Percentiles rank a stretch among this genome's conserved stretches.
These are phyloP conservation scores for Plasmodium malariae DNA, from an alignment of 169 alveolate species.

Conservation along the genomic window DNA sequence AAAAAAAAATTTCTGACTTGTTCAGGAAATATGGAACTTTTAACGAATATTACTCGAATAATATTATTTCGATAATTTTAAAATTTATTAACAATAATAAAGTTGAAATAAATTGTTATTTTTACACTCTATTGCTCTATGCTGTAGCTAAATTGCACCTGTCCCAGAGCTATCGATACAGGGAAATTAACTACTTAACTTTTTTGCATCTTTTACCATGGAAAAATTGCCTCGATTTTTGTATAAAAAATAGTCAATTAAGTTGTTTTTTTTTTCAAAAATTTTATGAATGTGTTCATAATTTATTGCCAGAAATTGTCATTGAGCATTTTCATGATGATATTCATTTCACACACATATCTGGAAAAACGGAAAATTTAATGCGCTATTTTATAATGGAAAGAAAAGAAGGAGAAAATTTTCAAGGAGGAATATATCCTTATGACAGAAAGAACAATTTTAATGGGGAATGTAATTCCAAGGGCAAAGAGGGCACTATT, in stretches of 20 bases:
- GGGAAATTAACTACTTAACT: slow-evolving; percentile 49
- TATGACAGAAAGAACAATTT: background rate
- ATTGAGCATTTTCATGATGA: slow-evolving; percentile 18
- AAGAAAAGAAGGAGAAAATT: background rate
- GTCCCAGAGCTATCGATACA: slow-evolving; percentile 40
- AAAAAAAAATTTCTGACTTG: background rate
- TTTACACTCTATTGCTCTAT: slow-evolving; percentile 47
- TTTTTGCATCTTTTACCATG: slow-evolving; percentile 58
- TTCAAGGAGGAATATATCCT: background rate
- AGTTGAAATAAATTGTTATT: slow-evolving; percentile 15
- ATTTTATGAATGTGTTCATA: slow-evolving; percentile 58
- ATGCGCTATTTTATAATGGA: background rate
- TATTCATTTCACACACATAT: background rate
- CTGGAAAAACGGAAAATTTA: background rate
- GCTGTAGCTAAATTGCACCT: slow-evolving; percentile 27
- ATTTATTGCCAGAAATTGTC: slow-evolving; percentile 58
- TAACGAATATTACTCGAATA: slow-evolving; percentile 4
- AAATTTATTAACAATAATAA: slow-evolving; percentile 21
- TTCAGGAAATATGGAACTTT: background rate
- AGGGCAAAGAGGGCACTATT: background rate
- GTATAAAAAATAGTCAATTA: slow-evolving; percentile 16
- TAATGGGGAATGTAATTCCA: no score
- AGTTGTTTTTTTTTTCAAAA: slow-evolving; percentile 74
- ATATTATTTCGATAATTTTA: background rate
- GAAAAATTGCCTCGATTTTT: slow-evolving; percentile 12